These are phyloP conservation scores for Microsporum audouinii DNA, from an alignment of 2,329 filamentous ascomycete genomes.

Conservation along the genomic window DNA sequence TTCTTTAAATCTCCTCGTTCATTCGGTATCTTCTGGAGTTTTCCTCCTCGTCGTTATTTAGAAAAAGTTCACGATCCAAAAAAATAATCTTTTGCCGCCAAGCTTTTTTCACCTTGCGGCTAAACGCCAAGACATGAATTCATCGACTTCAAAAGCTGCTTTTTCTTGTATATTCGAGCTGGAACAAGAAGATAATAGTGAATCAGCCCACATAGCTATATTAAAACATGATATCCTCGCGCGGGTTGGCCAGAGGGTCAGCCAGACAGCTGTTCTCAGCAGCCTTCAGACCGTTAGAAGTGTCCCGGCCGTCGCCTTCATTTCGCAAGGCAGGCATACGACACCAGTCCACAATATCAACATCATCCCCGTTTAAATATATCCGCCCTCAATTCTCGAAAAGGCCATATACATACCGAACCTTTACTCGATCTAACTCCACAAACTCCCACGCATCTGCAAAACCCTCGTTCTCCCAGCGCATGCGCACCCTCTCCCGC, in stretches of 20 bases:
- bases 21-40: neutral
- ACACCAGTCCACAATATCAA: neutral
- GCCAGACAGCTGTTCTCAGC: neutral
- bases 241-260: neutral
- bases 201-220: too few species aligned
- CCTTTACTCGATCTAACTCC: slow-evolving; percentile 21
- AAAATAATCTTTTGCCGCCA: neutral
- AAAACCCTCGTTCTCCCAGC: slow-evolving; percentile 48
- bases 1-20: neutral
- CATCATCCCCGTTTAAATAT: slow-evolving; percentile 3
- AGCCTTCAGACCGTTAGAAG: neutral
- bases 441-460: slow-evolving; percentile 15
- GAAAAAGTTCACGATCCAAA: neutral
- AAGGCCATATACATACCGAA: slow-evolving; percentile 1
- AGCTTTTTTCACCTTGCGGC: neutral
- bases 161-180: neutral
- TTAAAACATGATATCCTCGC: neutral
- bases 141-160: neutral
- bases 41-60: neutral
- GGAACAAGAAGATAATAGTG: neutral
- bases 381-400: neutral
- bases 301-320: slow-evolving; percentile 10
- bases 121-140: neutral
- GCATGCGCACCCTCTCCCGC: slow-evolving; percentile 69
- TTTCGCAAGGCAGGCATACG: slow-evolving; percentile 4